phyloP scores from a whole-genome alignment of 371 early-diverging fungal genomes.

The Polyrhizophydium stewartii region DNA sequence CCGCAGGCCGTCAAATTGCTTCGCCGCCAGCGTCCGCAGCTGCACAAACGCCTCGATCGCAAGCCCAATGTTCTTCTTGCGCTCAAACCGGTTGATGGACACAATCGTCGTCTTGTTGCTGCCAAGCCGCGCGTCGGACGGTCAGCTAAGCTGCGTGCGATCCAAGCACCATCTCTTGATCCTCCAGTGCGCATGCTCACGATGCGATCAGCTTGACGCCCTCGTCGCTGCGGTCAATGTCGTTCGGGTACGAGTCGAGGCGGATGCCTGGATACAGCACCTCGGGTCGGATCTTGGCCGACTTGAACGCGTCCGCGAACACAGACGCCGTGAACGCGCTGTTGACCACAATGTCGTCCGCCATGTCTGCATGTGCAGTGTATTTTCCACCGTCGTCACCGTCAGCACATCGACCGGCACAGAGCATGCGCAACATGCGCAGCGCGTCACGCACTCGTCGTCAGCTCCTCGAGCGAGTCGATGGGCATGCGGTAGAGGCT shows the following conservation, averaged over 20 bases:
- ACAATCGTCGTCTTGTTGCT: constrained; percentile 39
- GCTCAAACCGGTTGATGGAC: constrained; percentile 91
- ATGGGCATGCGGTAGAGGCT: constrained; percentile 74
- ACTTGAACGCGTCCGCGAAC: constrained; percentile 66
- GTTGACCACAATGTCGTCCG: constrained; percentile 87
- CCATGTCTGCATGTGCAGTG: constrained; percentile 51
- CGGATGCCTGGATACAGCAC: constrained; percentile 88
- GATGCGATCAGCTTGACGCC: constrained; percentile 50
- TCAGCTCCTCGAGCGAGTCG: constrained; percentile 79
- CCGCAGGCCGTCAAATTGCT: constrained; percentile 39
- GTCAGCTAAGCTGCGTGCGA: neutral
- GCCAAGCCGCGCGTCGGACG: neutral
- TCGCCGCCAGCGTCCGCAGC: constrained; percentile 15
- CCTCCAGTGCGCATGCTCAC: constrained; percentile 22
- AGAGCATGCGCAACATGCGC: neutral
- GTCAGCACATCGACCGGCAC: too few relatives aligned
- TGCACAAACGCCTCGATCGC: constrained; percentile 75
- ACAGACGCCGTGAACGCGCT: constrained; percentile 83
- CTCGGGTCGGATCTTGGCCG: constrained; percentile 52
- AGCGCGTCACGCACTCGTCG: constrained; percentile 57
- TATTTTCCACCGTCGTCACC: too few relatives aligned
- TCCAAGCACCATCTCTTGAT: neutral
- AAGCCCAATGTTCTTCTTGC: constrained; percentile 86
- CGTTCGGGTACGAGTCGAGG: constrained; percentile 60
- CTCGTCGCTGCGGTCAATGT: constrained; percentile 51